Evolutionary conservation across 768 basidiomycete genomes (phyloP).

Genomic region (Artomyces pyxidatus): DNA sequence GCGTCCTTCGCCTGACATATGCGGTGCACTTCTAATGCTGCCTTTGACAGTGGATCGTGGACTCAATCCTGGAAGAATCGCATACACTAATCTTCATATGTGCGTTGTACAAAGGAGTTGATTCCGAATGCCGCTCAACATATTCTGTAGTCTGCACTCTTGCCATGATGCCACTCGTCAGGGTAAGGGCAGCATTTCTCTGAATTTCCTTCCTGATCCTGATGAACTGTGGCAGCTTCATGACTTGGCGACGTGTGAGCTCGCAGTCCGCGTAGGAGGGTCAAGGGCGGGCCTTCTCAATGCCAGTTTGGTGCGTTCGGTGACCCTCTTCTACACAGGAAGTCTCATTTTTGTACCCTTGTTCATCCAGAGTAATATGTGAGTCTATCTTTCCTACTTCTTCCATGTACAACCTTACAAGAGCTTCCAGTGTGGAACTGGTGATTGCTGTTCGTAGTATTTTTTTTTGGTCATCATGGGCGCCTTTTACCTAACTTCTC

Average conservation of each 20-base stretch:
- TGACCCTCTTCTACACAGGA: neutral
- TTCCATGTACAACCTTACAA: neutral
- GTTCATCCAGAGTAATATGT: slow-evolving; percentile 55
- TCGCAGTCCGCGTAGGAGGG: slow-evolving; percentile 70
- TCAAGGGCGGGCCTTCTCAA: slow-evolving; percentile 73
- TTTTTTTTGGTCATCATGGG: neutral
- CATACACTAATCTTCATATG: slow-evolving; percentile 55
- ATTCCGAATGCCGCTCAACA: neutral
- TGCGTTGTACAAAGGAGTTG: slow-evolving; percentile 25
- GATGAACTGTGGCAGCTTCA: slow-evolving; percentile 43
- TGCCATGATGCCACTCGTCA: slow-evolving; percentile 72
- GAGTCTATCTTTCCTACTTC: slow-evolving; percentile 26
- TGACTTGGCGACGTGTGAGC: slow-evolving; percentile 65
- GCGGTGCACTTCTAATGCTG: neutral
- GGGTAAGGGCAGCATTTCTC: slow-evolving; percentile 31
- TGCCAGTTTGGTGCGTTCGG: slow-evolving; percentile 57
- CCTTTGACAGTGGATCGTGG: slow-evolving; percentile 51
- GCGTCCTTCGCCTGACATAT: slow-evolving; percentile 17
- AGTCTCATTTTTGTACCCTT: slow-evolving; percentile 28
- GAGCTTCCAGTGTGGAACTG: slow-evolving; percentile 45
- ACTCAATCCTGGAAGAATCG: slow-evolving; percentile 37
- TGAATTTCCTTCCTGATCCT: neutral
- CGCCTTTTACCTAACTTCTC: neutral
- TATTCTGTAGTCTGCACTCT: slow-evolving; percentile 47
- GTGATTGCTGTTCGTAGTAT: slow-evolving; percentile 58